Percentiles rank a stretch among this genome's conserved stretches.
Conservation (phyloP, 2,329 filamentous ascomycete genomes). For the Claviceps sp. region DNA sequence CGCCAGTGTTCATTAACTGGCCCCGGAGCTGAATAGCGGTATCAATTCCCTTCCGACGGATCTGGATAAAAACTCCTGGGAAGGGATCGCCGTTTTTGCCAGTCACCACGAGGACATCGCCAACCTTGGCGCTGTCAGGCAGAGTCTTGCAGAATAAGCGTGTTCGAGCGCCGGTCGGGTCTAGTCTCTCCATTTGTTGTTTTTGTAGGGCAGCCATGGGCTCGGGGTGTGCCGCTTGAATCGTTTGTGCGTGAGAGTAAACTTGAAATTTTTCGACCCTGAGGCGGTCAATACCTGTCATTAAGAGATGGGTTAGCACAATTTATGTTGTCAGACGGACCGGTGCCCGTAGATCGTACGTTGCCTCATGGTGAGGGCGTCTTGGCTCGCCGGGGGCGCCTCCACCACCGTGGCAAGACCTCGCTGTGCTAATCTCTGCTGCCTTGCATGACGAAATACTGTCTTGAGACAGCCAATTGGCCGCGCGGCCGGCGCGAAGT, state of each 20-base stretch:
- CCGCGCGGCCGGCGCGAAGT: slow-evolving; percentile 48
- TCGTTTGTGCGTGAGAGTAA: slow-evolving; percentile 42
- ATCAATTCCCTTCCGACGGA: slow-evolving; percentile 78
- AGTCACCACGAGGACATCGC: slow-evolving; percentile 84
- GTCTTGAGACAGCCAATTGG: slow-evolving; percentile 59
- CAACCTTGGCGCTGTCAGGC: slow-evolving; percentile 64
- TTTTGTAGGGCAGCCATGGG: slow-evolving; percentile 55
- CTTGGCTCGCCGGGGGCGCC: slow-evolving; percentile 10
- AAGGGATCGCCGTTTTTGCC: slow-evolving; percentile 74
- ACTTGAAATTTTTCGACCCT: slow-evolving; percentile 32
- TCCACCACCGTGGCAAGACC: slow-evolving; percentile 31
- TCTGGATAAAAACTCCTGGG: slow-evolving; percentile 74
- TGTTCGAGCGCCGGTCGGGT: slow-evolving; percentile 71
- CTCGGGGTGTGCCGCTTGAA: slow-evolving; percentile 44
- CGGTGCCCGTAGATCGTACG: slow-evolving; percentile 17
- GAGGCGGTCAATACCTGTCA: slow-evolving; percentile 19
- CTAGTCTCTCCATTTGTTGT: slow-evolving; percentile 59
- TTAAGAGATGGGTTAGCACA: slow-evolving; percentile 7
- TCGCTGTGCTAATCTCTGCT: slow-evolving; percentile 30
- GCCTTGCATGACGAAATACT: slow-evolving; percentile 43
- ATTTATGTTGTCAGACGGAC: no score
- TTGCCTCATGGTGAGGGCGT: slow-evolving; percentile 19
- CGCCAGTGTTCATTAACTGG: slow-evolving; percentile 70
- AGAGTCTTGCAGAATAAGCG: slow-evolving; percentile 69
- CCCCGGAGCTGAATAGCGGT: slow-evolving; percentile 78